A percentile compares a stretch with the other conserved stretches of the same genome.
phyloP scores from a whole-genome alignment of 2,329 filamentous ascomycete genomes.

The Ramichloridium luteum region DNA sequence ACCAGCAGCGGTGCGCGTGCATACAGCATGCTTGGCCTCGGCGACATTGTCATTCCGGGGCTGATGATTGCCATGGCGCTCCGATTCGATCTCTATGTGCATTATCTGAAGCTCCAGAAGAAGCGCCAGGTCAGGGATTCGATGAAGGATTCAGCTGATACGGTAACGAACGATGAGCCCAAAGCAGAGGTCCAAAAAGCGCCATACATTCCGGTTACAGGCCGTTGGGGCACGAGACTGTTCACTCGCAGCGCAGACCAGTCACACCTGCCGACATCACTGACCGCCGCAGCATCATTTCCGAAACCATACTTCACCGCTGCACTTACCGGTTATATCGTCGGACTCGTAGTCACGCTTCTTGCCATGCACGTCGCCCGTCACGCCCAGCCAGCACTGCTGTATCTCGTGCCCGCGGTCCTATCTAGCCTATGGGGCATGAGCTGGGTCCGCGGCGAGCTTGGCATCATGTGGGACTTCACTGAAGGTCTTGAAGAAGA shows the following conservation, averaged over 20 bases:
- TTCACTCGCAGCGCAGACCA: conserved; percentile 48
- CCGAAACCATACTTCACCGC: conserved; percentile 77
- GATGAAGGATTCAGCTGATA: conserved; percentile 21
- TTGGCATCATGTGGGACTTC: conserved; percentile 66
- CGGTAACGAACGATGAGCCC: conserved; percentile 11
- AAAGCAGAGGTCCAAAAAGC: conserved; percentile 23
- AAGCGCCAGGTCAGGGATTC: conserved; percentile 31
- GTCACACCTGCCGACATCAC: conserved; percentile 8
- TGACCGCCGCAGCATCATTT: conserved; percentile 47
- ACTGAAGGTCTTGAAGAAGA: conserved; percentile 50
- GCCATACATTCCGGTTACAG: conserved; percentile 41
- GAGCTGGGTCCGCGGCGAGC: conserved; percentile 57
- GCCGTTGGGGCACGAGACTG: conserved; percentile 71
- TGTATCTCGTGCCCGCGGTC: conserved; percentile 86
- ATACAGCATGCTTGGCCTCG: conserved; percentile 70
- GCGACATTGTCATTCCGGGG: conserved; percentile 87
- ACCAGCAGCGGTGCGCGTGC: conserved; percentile 24
- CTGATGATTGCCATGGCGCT: conserved; percentile 81
- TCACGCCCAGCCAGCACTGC: conserved; percentile 76
- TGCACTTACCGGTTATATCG: conserved; percentile 60
- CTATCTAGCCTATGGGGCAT: conserved; percentile 63
- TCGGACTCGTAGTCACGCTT: conserved; percentile 67
- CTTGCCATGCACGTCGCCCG: conserved; percentile 64
- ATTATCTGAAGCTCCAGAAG: conserved; percentile 59
- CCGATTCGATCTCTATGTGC: conserved; percentile 79